Percentiles rank a stretch among this genome's conserved stretches.
phyloP scores from a whole-genome alignment of 805 yeast species.

The Lipomyces yamanashiensis region DNA sequence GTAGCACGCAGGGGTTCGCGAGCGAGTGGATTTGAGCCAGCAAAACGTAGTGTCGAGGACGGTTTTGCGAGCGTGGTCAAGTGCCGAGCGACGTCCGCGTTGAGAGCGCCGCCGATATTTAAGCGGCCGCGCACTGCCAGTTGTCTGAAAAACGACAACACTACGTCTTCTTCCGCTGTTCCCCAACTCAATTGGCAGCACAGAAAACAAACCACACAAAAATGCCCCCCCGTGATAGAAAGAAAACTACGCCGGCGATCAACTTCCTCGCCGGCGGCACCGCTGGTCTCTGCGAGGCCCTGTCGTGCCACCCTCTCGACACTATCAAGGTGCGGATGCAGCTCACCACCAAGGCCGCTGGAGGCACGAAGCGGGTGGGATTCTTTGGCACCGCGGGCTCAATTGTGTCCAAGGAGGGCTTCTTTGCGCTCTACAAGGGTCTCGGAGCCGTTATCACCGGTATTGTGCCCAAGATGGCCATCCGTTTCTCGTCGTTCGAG shows the following conservation, averaged over 20 bases:
- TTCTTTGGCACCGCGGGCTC: conserved; percentile 78
- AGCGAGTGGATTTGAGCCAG: not conserved
- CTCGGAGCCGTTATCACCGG: conserved; percentile 97
- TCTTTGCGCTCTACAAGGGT: conserved; percentile 89
- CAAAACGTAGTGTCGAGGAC: not conserved
- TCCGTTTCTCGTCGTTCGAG: conserved; percentile 93
- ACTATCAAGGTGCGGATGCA: conserved; percentile 98
- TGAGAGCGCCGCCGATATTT: no score
- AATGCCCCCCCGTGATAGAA: conserved; percentile 28
- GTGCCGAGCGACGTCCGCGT: conserved; percentile 5
- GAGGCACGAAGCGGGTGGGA: conserved; percentile 72
- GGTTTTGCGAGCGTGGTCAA: not conserved
- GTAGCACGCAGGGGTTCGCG: not conserved
- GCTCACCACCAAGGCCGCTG: conserved; percentile 65
- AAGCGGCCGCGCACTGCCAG: no score
- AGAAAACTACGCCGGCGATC: conserved; percentile 38
- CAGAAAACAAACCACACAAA: not conserved
- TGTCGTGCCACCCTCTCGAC: conserved; percentile 97
- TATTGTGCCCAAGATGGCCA: conserved; percentile 97
- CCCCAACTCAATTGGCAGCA: no score
- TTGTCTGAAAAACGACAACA: no score
- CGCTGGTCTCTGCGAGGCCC: conserved; percentile 97
- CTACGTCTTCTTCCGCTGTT: not conserved
- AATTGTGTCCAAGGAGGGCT: conserved; percentile 79
- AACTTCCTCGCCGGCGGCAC: conserved; percentile 81